phyloP scores from a whole-genome alignment of 1,284 basidiomycete species.

The Dichomitus squalens region DNA sequence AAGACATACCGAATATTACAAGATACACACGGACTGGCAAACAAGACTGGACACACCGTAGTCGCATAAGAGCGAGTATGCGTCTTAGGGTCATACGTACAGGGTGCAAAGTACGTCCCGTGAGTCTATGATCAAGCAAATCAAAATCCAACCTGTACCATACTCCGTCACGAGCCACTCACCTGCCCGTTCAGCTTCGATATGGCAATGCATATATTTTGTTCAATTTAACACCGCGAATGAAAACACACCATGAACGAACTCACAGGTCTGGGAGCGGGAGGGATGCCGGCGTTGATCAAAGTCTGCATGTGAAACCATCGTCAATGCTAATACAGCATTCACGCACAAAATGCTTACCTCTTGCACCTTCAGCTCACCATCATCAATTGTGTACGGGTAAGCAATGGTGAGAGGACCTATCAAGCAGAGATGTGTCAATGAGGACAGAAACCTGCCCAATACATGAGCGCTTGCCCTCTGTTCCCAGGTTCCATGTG shows the following conservation, averaged over 20 bases:
- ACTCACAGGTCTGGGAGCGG: conserved; percentile 26
- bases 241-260: neutral
- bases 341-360: conserved; percentile 1
- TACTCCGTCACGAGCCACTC: neutral
- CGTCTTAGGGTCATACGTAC: conserved; percentile 30
- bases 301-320: conserved; percentile 19
- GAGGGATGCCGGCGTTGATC: conserved; percentile 28
- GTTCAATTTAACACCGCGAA: neutral
- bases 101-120: conserved; percentile 27
- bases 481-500: conserved; percentile 19
- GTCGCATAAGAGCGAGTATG: conserved; percentile 32
- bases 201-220: too few species aligned
- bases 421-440: neutral
- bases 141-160: neutral
- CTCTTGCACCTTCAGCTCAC: conserved; percentile 27
- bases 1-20: neutral
- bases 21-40: neutral
- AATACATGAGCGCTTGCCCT: conserved; percentile 13
- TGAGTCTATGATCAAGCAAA: conserved; percentile 19
- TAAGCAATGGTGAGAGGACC: conserved; percentile 26
- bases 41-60: conserved; percentile 18
- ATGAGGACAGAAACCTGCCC: neutral
- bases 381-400: conserved; percentile 24
- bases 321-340: neutral
- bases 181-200: conserved; percentile 32